Base-by-base conservation (phyloP, 1,139 yeast genomes). In the Debaryomycetaceae sp. region DNA sequence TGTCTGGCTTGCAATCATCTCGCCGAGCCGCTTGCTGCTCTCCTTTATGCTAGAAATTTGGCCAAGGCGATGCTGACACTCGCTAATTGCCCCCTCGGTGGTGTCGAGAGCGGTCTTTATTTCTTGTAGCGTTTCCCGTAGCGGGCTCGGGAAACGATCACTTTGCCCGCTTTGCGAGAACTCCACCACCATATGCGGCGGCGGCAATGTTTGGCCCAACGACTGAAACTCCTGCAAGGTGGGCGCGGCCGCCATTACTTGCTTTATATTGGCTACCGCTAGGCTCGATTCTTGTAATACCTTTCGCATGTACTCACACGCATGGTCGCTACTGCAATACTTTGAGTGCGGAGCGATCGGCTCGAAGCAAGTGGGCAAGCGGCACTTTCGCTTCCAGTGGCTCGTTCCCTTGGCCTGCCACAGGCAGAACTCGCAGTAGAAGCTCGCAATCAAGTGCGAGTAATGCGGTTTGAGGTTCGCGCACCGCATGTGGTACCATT, bases 401-500 rank as follows among this genome's bases (percentile, higher is more conserved):
- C 83, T 68, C 32, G 33, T 43, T 26, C 61, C 71, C 22, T 30
- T 38, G 16, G 58, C 66, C 33, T 65, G 51, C 49, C 71, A 65
- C 28, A 65, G 68, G 49, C 97, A 87, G 35, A 74, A 73, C 12
- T 81, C 80, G 45, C 97, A 87, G 44, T 61, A 79, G 46, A 70
- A 87, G 34, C 68, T 69, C 27, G 71, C 66, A 6, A 86, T 75
- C 31, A 86, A 57, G 26, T 65, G 61, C 31, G 73, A 68, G 44
- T 68, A 70, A 25, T 58, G 53, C n/a, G 52, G 54, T 28, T 74
- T 62, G 27, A 86, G 49, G 35, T 67, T 67, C 65, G 86, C 72
- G 45, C 96, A 87, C 28, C 59, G 62, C 49, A 87, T 83, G 53
- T 87, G 96, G 47, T 68, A 87, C 97, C 97, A 87, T 38, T 83